phyloP scores from a whole-genome alignment of 306 rosid species.

The Casuarina equisetifolia region DNA sequence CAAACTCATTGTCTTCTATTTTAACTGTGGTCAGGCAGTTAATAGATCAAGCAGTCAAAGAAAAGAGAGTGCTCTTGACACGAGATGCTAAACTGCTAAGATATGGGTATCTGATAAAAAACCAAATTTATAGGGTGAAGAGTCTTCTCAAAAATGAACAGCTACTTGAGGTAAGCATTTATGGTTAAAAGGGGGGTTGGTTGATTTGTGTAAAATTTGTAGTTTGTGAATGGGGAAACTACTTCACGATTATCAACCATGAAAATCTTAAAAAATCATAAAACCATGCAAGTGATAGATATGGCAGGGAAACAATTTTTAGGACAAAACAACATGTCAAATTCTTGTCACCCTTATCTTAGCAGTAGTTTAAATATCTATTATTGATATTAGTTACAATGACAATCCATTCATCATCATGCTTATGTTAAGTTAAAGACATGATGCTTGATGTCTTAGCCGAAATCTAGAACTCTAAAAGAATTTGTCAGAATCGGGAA shows the following conservation, averaged over 20 bases:
- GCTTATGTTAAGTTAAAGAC: neutral
- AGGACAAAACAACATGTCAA: neutral
- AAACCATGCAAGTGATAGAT: neutral
- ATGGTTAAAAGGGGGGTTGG: neutral
- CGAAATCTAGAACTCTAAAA: neutral
- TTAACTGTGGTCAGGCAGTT: constrained; percentile 51
- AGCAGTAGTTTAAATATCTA: neutral
- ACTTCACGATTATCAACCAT: neutral
- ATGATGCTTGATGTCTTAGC: neutral
- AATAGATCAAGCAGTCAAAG: constrained; percentile 72
- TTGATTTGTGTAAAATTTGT: neutral
- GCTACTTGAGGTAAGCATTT: constrained; percentile 67
- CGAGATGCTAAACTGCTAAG: constrained; percentile 81
- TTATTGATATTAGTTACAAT: neutral
- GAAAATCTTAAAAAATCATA: neutral
- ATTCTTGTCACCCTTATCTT: neutral
- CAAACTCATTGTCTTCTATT: constrained; percentile 21
- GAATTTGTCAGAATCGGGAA: neutral
- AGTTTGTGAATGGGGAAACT: neutral
- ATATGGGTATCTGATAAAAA: constrained; percentile 59
- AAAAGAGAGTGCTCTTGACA: constrained; percentile 78
- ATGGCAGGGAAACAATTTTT: constrained; percentile 1
- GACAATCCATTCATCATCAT: neutral
- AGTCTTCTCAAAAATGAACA: constrained; percentile 90
- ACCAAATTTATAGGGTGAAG: constrained; percentile 79